Percentiles rank a stretch among this genome's conserved stretches.
These are phyloP conservation scores for Gigaspora rosea DNA, from an alignment of 192 early-diverging fungal genomes.

Conservation along the genomic window DNA sequence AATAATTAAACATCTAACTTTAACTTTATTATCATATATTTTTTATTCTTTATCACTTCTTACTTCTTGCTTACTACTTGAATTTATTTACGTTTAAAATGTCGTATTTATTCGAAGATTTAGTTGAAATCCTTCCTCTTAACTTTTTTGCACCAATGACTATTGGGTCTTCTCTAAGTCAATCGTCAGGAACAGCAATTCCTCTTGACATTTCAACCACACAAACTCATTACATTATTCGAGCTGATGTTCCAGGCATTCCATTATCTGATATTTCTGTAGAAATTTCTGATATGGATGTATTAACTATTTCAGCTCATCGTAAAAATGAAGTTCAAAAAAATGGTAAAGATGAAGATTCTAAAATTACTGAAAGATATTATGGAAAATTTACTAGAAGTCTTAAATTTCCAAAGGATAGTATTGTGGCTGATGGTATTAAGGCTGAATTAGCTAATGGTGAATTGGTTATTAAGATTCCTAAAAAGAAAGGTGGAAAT, in stretches of 20 bases:
- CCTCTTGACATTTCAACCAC: neutral
- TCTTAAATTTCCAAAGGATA: constrained; percentile 9
- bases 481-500: neutral
- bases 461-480: constrained; percentile 7
- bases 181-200: neutral
- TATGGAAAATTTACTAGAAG: neutral
- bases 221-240: constrained; percentile 1
- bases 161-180: too few species aligned
- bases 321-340: neutral
- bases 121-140: too few species aligned
- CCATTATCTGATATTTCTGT: neutral
- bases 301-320: neutral
- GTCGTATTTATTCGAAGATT: too few species aligned
- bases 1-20: too few species aligned
- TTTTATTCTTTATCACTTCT: too few species aligned
- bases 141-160: too few species aligned
- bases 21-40: too few species aligned
- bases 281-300: neutral
- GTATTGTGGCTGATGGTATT: neutral
- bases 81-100: too few species aligned
- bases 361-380: neutral
- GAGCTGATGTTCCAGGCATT: neutral
- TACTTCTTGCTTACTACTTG: too few species aligned
- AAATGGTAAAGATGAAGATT: neutral
- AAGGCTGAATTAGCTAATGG: constrained; percentile 23